Evolutionary conservation across 345 rosid species (phyloP), one percentile per base, ranked within the genome.

Genomic region (Citrus sp.): DNA sequence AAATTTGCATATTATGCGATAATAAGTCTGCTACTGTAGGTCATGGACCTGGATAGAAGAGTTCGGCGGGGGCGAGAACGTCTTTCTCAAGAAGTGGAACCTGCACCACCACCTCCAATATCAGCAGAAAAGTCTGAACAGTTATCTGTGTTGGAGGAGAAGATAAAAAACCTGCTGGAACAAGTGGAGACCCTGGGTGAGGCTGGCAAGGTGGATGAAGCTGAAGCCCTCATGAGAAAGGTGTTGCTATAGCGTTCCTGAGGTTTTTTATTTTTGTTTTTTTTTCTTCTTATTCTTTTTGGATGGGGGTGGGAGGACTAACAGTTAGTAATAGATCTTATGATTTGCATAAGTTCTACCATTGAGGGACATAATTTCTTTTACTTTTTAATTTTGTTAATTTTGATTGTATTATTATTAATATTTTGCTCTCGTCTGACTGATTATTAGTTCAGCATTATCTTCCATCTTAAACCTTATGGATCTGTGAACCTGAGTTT

Each of bases 201-300:
- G 88, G 93, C 90, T 82, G 99, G 98, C 67, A 94, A 97, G 87
- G 98, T 97, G 76, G 99, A 97, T 80, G 98, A 97, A 90, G 99
- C 99, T 83, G 98, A 97, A 88, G 98, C 98, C 58, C 92, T 96
- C 8, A 96, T 96, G 99, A 94, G 91, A 84, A 96, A 94, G 98
- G 99, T 96, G 80, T 6, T 76, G 30, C 73, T 74, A 68, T 68
- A 42, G 14, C 4, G 62, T 7, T 1, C 6, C 38, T 51, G 25
- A 34, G 2, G 32, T 56, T 12, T 32, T 37, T 37, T 7, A 37
- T 37, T 37, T 54, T 2, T 54, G 2, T 28, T 4, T 9, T 19
- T 28, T 19, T 18, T 55, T 9, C 9, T 30, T 4, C 46, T 40
- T 30, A 8, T 54, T 4, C 49, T 42, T 0, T 12, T 13, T 10